Conservation (phyloP, 306 rosid genomes). For the Canavalia gladiata region DNA sequence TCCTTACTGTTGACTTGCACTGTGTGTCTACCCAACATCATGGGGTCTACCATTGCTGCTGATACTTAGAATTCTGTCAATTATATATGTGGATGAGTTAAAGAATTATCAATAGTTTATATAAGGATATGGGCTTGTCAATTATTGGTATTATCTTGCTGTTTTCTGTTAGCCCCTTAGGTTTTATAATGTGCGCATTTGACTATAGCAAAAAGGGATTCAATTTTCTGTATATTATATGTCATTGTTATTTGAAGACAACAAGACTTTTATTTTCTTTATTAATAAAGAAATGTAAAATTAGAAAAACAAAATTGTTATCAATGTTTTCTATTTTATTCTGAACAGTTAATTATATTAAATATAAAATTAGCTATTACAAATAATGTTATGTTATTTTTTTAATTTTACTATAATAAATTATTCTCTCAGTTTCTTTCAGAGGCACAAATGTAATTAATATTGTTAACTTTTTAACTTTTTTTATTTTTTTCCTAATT, state of each 20-base stretch:
- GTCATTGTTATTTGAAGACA: not conserved
- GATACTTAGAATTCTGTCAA: not conserved
- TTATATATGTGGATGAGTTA: not conserved
- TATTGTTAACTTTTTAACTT: too few relatives aligned
- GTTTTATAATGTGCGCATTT: not conserved
- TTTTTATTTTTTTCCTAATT: too few relatives aligned
- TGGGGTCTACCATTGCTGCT: conserved; percentile 3
- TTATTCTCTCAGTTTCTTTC: too few relatives aligned
- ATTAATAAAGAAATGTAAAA: not conserved
- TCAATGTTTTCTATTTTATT: not conserved
- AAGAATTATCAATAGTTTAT: conserved; percentile 15
- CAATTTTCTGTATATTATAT: not conserved
- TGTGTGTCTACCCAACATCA: not conserved
- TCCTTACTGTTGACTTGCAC: not conserved
- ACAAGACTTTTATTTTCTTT: conserved; percentile 17
- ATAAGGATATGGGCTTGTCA: not conserved
- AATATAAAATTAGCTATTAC: too few relatives aligned
- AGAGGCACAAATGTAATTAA: too few relatives aligned
- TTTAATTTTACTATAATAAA: too few relatives aligned
- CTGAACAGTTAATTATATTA: too few relatives aligned
- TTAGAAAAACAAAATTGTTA: not conserved
- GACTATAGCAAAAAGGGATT: not conserved
- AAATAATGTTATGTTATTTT: too few relatives aligned
- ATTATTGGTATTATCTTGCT: conserved; percentile 1
- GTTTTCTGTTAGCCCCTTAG: not conserved